A percentile compares a stretch with the other conserved stretches of the same genome.
These are phyloP conservation scores for Pseudocercospora pini-densiflorae DNA, from an alignment of 2,329 filamentous ascomycete species.

Conservation along the genomic window DNA sequence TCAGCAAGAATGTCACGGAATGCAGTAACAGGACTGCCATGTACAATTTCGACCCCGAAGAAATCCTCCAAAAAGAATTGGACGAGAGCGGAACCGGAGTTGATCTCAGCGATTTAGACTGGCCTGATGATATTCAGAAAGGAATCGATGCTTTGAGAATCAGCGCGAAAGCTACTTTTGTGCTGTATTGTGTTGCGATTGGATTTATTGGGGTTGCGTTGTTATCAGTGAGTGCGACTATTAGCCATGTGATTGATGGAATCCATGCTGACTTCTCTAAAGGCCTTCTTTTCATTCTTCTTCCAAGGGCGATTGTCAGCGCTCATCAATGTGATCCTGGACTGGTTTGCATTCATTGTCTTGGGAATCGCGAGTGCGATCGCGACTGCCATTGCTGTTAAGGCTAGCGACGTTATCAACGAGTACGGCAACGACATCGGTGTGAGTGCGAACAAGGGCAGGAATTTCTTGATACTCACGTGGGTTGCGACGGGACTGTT, in stretches of 20 bases:
- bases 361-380: conserved; percentile 77
- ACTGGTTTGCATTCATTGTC: conserved; percentile 58
- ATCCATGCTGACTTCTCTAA: neutral
- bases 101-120: conserved; percentile 58
- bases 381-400: conserved; percentile 64
- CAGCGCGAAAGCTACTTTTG: conserved; percentile 58
- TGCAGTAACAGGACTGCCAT: conserved; percentile 60
- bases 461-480: conserved; percentile 62
- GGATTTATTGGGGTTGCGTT: conserved; percentile 57
- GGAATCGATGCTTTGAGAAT: conserved; percentile 57
- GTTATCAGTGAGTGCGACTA: conserved; percentile 36
- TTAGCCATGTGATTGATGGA: neutral
- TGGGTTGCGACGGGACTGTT: conserved; percentile 58
- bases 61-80: conserved; percentile 56
- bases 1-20: conserved; percentile 56
- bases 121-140: conserved; percentile 60
- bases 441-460: conserved; percentile 55
- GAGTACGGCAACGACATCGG: conserved; percentile 56
- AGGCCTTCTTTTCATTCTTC: conserved; percentile 51
- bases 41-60: conserved; percentile 62
- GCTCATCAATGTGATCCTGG: conserved; percentile 55
- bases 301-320: conserved; percentile 51
- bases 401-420: conserved; percentile 59
- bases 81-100: conserved; percentile 47
- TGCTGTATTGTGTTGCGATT: conserved; percentile 64